Evolutionary conservation across 371 early-diverging fungal genomes (phyloP), one percentile per base, ranked within the genome.

Genomic region (Amoeboradix gromovi): DNA sequence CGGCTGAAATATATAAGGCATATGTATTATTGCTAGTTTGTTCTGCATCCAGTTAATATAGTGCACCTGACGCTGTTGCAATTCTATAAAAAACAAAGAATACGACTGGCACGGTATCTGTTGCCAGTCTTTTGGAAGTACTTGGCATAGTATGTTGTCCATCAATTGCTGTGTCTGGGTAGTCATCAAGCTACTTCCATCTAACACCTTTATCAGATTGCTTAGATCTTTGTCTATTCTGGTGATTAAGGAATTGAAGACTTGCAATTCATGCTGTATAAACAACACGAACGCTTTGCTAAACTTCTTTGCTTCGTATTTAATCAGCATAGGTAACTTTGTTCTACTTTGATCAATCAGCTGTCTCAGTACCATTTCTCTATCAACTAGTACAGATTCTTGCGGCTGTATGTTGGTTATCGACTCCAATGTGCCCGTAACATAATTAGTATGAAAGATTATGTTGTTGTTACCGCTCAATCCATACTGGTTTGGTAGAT

Each of bases 261-360:
- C 76, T 71, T 82, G 81, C 66, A 81, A 73, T 71, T 83, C 83
- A 70, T 83, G 83, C 1, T 79, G 77, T 1, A 83, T 73, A 75
- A 81, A 83, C 67, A 83, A 82, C 70, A 75, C 79, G 28, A 81
- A 78, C n/a, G 83, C 82, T 69, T 82, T 82, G n/a, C n/a, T 30
- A 72, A 71, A 0, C 75, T 75, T 2, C 83, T 81, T 66, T 80
- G 83, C 71, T 83, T 81, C 30, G 69, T 67, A 29, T 81, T 70
- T n/a, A n/a, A n/a, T n/a, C n/a, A 22, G 68, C 66, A 16, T 73
- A 70, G 70, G 78, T 82, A 66, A 73, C 72, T 66, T 73, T 74
- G 73, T 79, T 76, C 71, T 75, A 74, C 74, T 83, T 80, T 71
- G 81, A 83, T 71, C 78, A 76, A 69, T 82, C 82, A 0, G 83